Base-by-base conservation (phyloP, 2,329 filamentous ascomycete species). In the Neopestalotiopsis sp. region DNA sequence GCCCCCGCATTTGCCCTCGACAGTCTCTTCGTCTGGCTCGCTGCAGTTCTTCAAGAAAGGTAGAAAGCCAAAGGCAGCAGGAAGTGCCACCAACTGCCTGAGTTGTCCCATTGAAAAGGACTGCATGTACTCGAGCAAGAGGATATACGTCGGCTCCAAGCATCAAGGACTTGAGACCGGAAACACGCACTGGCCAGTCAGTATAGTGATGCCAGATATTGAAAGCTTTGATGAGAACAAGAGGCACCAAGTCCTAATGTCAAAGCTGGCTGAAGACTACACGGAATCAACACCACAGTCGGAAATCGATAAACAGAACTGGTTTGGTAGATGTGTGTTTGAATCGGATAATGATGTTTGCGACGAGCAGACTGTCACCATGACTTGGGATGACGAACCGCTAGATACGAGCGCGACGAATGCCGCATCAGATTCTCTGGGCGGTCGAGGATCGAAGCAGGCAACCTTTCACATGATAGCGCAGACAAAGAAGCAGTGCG, bases 301-400 rank as follows among this genome's bases (percentile, higher is more conserved):
- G 1, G 81, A 84, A n/a, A 77, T 87, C 1, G 83, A 84, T 3
- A 81, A 82, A 4, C 82, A 85, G 10, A 91, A 91, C 72, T 92
- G 94, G 94, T 98, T 94, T 76, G 96, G 96, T 0, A 90, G 95
- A n/a, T 99, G 96, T 77, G 96, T 98, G 1, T 98, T 91, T 81
- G 96, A 98, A 78, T 85, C 91, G 4, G 94, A 97, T 81, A 99
- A 98, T 81, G 91, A 97, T 75, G 96, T 98, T 57, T 94, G 91
- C 75, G 96, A 99, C 78, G 94, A 98, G 75, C 95, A 98, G 79
- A 88, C 92, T 32, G 96, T 98, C 24, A 95, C 92, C 0, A 89
- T 98, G 66, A 90, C 88, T 4, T 98, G 95, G 94, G 92, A 94
- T 13, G 93, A 97, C 59, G 90, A 93, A 69, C 82, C 82, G 0